phyloP scores from a whole-genome alignment of 192 early-diverging fungal genomes.

The Rhizophlyctis rosea region DNA sequence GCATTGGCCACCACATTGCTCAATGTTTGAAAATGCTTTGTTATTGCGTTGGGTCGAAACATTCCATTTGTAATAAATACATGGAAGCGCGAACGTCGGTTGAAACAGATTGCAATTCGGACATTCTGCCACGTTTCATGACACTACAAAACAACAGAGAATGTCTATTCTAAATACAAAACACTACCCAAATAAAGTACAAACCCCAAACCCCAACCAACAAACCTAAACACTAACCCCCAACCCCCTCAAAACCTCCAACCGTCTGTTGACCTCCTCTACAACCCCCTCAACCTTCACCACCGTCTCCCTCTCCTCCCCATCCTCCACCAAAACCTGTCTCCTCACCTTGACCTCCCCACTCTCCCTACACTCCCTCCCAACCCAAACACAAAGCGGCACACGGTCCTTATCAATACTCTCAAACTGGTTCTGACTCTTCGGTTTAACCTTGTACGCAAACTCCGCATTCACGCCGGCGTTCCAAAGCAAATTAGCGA shows the following conservation, averaged over 20 bases:
- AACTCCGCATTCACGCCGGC: conserved; percentile 85
- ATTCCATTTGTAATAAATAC: too few relatives aligned
- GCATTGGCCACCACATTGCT: too few relatives aligned
- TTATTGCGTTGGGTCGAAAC: too few relatives aligned
- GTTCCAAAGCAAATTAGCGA: conserved; percentile 89
- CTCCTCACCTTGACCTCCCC: conserved; percentile 82
- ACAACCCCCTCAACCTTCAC: conserved; percentile 20
- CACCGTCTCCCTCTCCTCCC: conserved; percentile 21
- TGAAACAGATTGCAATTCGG: too few relatives aligned
- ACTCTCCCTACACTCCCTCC: conserved; percentile 71
- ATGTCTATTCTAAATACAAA: not conserved
- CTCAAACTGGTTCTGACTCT: conserved; percentile 73
- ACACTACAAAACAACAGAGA: not conserved
- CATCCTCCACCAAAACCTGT: conserved; percentile 6
- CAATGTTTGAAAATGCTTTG: too few relatives aligned
- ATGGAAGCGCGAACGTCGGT: too few relatives aligned
- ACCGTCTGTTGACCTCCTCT: conserved; percentile 12
- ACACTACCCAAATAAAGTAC: too few relatives aligned
- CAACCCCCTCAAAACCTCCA: conserved; percentile 5
- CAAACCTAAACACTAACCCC: too few relatives aligned
- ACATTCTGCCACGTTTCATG: not conserved
- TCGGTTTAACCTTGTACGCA: conserved; percentile 88
- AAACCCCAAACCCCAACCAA: too few relatives aligned
- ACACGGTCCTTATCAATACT: conserved; percentile 81
- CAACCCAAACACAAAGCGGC: conserved; percentile 88